Conservation (phyloP, 208 protist genomes). For the Acanthamoeba divionensis region DNA sequence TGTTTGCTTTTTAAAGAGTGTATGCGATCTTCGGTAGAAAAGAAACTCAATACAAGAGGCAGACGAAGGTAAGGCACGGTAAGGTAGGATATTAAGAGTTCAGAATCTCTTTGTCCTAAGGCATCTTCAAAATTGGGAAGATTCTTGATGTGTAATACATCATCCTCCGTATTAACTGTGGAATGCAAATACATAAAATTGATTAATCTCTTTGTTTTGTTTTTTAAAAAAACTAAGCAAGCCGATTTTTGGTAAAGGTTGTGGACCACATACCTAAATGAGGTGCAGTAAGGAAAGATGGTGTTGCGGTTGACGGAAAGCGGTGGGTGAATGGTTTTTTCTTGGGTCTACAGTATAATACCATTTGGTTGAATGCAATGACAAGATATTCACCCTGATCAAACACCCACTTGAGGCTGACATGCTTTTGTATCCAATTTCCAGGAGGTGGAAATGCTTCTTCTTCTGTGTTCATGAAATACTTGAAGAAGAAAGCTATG, state of each 20-base stretch:
- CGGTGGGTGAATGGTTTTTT: conserved; percentile 34
- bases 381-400: conserved; percentile 38
- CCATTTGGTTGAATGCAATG: background rate
- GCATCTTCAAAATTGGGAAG: too few relatives aligned
- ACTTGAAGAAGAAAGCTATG: conserved; percentile 77
- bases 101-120: conserved; percentile 80
- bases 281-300: background rate
- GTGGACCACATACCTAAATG: background rate
- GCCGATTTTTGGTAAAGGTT: too few relatives aligned
- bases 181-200: background rate
- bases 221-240: background rate
- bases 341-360: conserved; percentile 41
- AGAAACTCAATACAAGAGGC: conserved; percentile 86
- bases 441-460: conserved; percentile 67
- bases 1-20: conserved; percentile 63
- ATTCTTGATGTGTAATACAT: conserved; percentile 83
- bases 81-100: conserved; percentile 85
- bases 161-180: conserved; percentile 82
- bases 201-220: background rate
- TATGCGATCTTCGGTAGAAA: conserved; percentile 85
- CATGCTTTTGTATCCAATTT: conserved; percentile 58
- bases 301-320: conserved; percentile 40
- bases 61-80: conserved; percentile 86
- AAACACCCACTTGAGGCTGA: conserved; percentile 41
- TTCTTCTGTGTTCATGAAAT: conserved; percentile 69